Evolutionary conservation across 805 yeast genomes (phyloP).

Genomic region (Middelhovenomyces tepae): DNA sequence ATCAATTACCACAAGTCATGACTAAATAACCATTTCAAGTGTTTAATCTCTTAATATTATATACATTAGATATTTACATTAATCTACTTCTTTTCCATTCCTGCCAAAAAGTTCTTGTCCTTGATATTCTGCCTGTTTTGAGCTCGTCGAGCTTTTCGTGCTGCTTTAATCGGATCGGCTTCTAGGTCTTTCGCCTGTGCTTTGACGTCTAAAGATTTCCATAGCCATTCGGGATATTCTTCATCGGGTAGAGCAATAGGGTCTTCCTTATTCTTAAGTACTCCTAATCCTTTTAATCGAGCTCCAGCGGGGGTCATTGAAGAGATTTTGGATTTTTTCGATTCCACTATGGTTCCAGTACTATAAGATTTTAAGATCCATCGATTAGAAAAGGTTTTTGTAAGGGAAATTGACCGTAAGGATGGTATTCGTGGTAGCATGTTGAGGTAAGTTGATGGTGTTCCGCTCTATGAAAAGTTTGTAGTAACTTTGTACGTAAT

Average conservation of each 20-base stretch:
- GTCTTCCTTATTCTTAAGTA: constrained; percentile 74
- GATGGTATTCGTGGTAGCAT: not conserved
- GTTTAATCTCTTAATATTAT: no score
- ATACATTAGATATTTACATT: no score
- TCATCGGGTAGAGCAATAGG: constrained; percentile 80
- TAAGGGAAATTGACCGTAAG: constrained; percentile 1
- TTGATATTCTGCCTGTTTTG: constrained; percentile 64
- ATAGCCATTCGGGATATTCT: constrained; percentile 92
- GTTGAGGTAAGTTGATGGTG: constrained; percentile 3
- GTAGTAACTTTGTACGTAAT: not conserved
- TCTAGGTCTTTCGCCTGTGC: constrained; percentile 50
- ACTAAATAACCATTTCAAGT: no score
- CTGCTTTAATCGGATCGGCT: constrained; percentile 52
- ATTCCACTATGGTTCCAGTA: constrained; percentile 5
- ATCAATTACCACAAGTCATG: no score
- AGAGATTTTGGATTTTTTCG: constrained; percentile 31
- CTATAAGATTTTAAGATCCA: not conserved
- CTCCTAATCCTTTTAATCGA: constrained; percentile 65
- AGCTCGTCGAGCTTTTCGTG: constrained; percentile 62
- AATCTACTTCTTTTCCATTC: constrained; percentile 33
- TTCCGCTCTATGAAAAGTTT: not conserved
- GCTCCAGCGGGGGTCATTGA: constrained; percentile 30
- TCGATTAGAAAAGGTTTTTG: no score
- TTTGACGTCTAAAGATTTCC: constrained; percentile 69
- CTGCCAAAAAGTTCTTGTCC: constrained; percentile 66